Evolutionary conservation across 352 stramenopile species (phyloP), one percentile per base, ranked within the genome.

Genomic region (Detonula confervacea): DNA sequence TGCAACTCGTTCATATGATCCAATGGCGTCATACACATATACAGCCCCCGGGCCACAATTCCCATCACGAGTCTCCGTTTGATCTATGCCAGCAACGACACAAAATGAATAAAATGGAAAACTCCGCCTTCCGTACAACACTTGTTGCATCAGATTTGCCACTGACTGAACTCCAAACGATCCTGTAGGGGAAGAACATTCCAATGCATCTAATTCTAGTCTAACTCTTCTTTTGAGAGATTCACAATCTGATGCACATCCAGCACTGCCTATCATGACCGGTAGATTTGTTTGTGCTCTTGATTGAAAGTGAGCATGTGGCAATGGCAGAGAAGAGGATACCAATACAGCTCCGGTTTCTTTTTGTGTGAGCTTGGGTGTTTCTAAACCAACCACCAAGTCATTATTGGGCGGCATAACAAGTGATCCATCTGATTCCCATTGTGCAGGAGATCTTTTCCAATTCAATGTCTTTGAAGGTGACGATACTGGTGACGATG

Each of bases 101-200:
- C 88, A 93, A 80, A 93, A 93, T 0, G 72, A 81, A 78, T 93
- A 93, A 56, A 81, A 93, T 24, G 88, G 88, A 86, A 93, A 93
- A 14, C 51, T 62, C 16, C 88, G 72, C 20, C 88, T 65, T 62
- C 39, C 56, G 73, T 93, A 93, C 11, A 93, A 63, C 0, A 84
- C 73, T 79, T 91, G 82, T 66, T 83, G 78, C 1, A 93, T 24
- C 54, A 90, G 44, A 33, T 81, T 88, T 27, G 88, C 84, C 24
- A 82, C 61, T 0, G 78, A 83, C 70, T 55, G 24, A 20, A 92
- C 74, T 47, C 74, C 56, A n/a, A 47, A 73, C 25, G 27, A 47
- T n/a, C 2, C 4, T 29, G 49, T 25, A 0, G 60, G 20, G 33
- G 24, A 73, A 27, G 77, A 86, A 24, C 77, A 70, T 5, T 69